A percentile compares a stretch with the other conserved stretches of the same genome.
Conservation (phyloP, 2,329 filamentous ascomycete species). For the Arachnomyces sp. region DNA sequence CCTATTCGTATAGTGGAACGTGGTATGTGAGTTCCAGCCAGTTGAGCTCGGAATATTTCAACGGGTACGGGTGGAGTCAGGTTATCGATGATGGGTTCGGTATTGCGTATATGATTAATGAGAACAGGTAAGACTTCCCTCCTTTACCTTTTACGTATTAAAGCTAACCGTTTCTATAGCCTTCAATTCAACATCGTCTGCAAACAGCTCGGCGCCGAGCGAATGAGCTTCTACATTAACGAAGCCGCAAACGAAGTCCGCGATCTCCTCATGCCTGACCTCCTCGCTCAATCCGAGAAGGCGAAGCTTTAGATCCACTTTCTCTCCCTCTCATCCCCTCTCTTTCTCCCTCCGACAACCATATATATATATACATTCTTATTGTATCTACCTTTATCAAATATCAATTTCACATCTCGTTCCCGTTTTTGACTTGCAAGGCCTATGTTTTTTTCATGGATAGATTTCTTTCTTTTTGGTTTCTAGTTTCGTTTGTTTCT, state of each 20-base stretch:
- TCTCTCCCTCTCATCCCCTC: background rate
- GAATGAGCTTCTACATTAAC: constrained; percentile 93
- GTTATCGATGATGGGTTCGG: constrained; percentile 94
- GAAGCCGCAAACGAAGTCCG: constrained; percentile 87
- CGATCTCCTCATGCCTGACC: constrained; percentile 72
- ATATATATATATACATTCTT: background rate
- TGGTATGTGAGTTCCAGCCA: constrained; percentile 90
- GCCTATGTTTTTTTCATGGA: background rate
- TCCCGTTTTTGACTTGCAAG: background rate
- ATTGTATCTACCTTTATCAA: background rate
- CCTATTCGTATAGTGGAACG: constrained; percentile 71
- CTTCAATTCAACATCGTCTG: constrained; percentile 97
- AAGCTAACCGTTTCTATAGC: constrained; percentile 38
- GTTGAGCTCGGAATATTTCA: constrained; percentile 93
- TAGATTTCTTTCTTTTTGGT: too few species aligned
- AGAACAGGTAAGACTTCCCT: constrained; percentile 63
- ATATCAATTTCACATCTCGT: background rate
- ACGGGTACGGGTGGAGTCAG: constrained; percentile 98
- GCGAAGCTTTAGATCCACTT: constrained; percentile 64
- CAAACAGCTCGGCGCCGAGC: constrained; percentile 81
- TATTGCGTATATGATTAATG: constrained; percentile 99
- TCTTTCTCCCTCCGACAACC: background rate
- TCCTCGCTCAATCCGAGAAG: constrained; percentile 62
- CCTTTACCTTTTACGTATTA: background rate
- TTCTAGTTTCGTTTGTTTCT: too few species aligned